Evolutionary conservation across 1,284 basidiomycete genomes (phyloP), one percentile per base, ranked within the genome.

Genomic region (Boletus nobilissimus): DNA sequence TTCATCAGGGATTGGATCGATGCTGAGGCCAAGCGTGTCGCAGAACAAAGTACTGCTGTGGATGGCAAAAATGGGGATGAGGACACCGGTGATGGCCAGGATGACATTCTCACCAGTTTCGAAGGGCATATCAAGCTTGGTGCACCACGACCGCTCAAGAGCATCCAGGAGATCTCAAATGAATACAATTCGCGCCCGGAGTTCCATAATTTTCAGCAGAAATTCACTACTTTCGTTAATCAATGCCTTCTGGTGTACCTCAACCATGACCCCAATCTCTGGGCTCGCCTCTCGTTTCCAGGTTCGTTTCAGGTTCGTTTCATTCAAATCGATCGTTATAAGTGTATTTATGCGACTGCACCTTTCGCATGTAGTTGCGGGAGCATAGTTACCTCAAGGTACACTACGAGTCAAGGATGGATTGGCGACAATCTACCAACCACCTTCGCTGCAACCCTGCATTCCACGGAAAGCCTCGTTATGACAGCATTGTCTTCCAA

Each of bases 211-310:
- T 57, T 57, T 57, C 54, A 32, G 54, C 54, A 57, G 54, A 57
- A 57, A 57, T 57, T 57, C 54, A 57, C 54, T 57, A n/a, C 54
- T 57, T 57, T 57, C n/a, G 32, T 57, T 57, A 57, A 57, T n/a
- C 54, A n/a, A n/a, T n/a, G n/a, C n/a, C n/a, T n/a, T n/a, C n/a
- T n/a, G n/a, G n/a, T n/a, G n/a, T n/a, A n/a, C n/a, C n/a, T n/a
- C n/a, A n/a, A n/a, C n/a, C n/a, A n/a, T n/a, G n/a, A n/a, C 54
- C n/a, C 54, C 54, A 57, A 57, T 57, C 54, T 57, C 54, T 57
- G 54, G 54, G 29, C 29, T 57, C 29, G 14, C 54, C 54, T 57
- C n/a, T n/a, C n/a, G n/a, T n/a, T n/a, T n/a, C n/a, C n/a, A n/a
- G n/a, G n/a, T n/a, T n/a, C n/a, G n/a, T n/a, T n/a, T n/a, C n/a